These are phyloP conservation scores for Toxicodendron radicans DNA, from an alignment of 345 rosid genomes.

Conservation along the genomic window DNA sequence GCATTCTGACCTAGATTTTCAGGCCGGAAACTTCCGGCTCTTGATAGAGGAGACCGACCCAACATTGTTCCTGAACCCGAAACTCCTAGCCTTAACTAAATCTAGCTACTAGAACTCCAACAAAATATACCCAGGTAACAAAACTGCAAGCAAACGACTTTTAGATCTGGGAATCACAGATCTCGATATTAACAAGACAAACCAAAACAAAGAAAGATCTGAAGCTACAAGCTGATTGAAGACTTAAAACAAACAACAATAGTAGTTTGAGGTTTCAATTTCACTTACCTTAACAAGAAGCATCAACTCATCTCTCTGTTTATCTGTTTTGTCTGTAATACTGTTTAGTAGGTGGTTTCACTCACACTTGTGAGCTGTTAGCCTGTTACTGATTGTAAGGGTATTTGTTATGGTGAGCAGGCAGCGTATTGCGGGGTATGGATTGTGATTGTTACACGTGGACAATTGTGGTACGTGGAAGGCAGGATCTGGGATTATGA, in stretches of 20 bases:
- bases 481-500: background rate
- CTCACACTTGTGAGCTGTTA: background rate
- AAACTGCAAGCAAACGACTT: conserved; percentile 6
- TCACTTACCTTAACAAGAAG: conserved; percentile 14
- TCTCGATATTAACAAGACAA: conserved; percentile 14
- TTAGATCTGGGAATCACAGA: conserved; percentile 35
- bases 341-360: background rate
- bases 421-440: background rate
- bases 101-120: conserved; percentile 14
- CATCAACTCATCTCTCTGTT: conserved; percentile 3
- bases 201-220: background rate
- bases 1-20: conserved; percentile 79
- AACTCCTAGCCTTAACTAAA: conserved; percentile 14
- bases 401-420: background rate
- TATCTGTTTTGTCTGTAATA: background rate
- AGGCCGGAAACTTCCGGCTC: conserved; percentile 69
- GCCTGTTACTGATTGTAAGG: background rate
- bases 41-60: conserved; percentile 48
- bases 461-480: background rate
- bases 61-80: conserved; percentile 40
- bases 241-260: background rate
- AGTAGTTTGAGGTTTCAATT: background rate
- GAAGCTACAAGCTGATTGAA: background rate
- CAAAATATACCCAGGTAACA: conserved; percentile 24
- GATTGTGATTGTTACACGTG: conserved; percentile 23